Conservation (phyloP, 768 basidiomycete species). For the Hebeloma cylindrosporum region DNA sequence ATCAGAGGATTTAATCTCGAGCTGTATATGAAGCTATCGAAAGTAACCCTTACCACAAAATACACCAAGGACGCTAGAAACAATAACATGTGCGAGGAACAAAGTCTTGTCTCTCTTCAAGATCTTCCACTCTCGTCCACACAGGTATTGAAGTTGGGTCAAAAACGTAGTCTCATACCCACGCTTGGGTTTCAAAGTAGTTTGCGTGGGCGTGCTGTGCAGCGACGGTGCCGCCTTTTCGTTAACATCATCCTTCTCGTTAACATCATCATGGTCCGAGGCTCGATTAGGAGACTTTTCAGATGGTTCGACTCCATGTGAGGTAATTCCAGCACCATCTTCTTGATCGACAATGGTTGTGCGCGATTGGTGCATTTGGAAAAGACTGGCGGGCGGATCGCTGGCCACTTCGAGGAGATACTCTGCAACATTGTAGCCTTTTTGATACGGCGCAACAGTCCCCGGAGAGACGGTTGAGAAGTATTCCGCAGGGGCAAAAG, state of each 20-base stretch:
- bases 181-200: too few species aligned
- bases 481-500: slow-evolving; percentile 64
- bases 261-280: too few species aligned
- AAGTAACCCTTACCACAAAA: slow-evolving; percentile 62
- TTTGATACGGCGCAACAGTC: slow-evolving; percentile 53
- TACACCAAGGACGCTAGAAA: slow-evolving; percentile 75
- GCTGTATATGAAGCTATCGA: not conserved
- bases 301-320: not conserved
- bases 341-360: not conserved
- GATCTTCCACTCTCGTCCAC: slow-evolving; percentile 84
- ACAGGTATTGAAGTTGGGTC: slow-evolving; percentile 83
- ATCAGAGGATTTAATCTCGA: not conserved
- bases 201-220: slow-evolving; percentile 10
- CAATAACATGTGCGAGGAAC: slow-evolving; percentile 74
- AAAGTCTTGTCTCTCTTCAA: slow-evolving; percentile 79
- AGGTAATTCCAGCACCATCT: not conserved
- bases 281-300: slow-evolving; percentile 2
- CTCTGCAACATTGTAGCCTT: slow-evolving; percentile 91
- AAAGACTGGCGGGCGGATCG: slow-evolving; percentile 52
- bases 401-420: slow-evolving; percentile 88
- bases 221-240: not conserved
- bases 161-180: slow-evolving; percentile 77
- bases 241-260: not conserved
- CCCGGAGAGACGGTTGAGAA: slow-evolving; percentile 50
- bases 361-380: slow-evolving; percentile 29